phyloP scores from a whole-genome alignment of 371 early-diverging fungal species.

The Nematocida sp. region DNA sequence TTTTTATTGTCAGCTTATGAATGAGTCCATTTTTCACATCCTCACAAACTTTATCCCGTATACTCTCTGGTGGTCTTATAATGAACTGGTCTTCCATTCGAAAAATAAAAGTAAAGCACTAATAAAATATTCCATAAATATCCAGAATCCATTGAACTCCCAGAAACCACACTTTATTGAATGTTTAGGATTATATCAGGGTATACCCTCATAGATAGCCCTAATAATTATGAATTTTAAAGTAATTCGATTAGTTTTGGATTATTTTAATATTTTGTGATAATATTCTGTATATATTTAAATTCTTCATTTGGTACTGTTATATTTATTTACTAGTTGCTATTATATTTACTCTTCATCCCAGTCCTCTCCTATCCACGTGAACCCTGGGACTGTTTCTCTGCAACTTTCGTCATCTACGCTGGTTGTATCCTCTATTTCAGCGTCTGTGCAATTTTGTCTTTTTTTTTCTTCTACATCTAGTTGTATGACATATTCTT shows the following conservation, averaged over 20 bases:
- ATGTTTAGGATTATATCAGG: no score
- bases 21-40: slow-evolving; percentile 43
- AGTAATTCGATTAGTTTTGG: background rate
- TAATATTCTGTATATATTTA: background rate
- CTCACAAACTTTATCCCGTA: slow-evolving; percentile 55
- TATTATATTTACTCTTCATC: slow-evolving; percentile 4
- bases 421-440: slow-evolving; percentile 5
- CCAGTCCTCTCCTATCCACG: slow-evolving; percentile 53
- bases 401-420: slow-evolving; percentile 21
- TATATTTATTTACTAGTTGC: background rate
- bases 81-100: slow-evolving; percentile 70
- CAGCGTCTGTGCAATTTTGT: background rate
- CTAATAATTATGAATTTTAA: background rate
- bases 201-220: background rate
- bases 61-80: slow-evolving; percentile 61
- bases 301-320: background rate
- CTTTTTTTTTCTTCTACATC: background rate
- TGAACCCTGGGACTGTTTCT: slow-evolving; percentile 36
- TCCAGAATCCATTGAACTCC: no score
- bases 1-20: slow-evolving; percentile 36
- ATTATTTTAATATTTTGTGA: background rate
- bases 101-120: background rate
- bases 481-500: slow-evolving; percentile 78
- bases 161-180: no score
- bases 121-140: background rate